Base-by-base conservation (phyloP, 345 rosid species). In the Brassica carinata region DNA sequence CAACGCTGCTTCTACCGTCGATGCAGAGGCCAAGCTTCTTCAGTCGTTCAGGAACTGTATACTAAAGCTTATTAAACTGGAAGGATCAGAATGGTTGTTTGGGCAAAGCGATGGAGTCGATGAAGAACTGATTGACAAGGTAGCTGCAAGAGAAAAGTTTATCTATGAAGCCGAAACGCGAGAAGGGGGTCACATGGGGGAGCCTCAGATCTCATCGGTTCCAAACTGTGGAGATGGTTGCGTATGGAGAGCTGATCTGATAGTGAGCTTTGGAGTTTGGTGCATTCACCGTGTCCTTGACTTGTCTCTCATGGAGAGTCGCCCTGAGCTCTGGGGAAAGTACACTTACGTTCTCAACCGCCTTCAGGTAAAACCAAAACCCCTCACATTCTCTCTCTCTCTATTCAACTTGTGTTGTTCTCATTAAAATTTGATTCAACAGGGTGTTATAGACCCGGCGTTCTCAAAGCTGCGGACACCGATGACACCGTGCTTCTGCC, bases 261-360 rank as follows among this genome's bases (percentile, higher is more conserved):
- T 94, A 11, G 84, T 86, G 73, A 96, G 99, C 86, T 96, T 96
- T 79, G 99, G 99, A 36, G 93, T 96, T 7, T 96, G 99, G 99
- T 92, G 99, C 85, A 91, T 96, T 38, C 98, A 91, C 82, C 89
- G 95, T 69, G 82, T 96, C 77, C 98, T 96, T 64, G 90, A 87
- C 80, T 81, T 96, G 83, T 96, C 98, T 15, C 88, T 91, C 73
- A 85, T 92, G 98, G 99, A 96, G 86, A 94, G 99, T 84, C 87
- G 99, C 53, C 99, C 98, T 18, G 98, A 94, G 82, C 85, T 96
- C 30, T 96, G 99, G 99, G 99, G 99, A 70, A 96, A 92, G 79
- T 92, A 96, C 75, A 96, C 99, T 77, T 96, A 87, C 43, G 98
- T 92, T 45, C 90, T 96, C 57, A 96, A 96, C 84, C 98, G 89